Evolutionary conservation across 805 yeast species (phyloP).

Genomic region (Tetrapisispora namnaoensis): DNA sequence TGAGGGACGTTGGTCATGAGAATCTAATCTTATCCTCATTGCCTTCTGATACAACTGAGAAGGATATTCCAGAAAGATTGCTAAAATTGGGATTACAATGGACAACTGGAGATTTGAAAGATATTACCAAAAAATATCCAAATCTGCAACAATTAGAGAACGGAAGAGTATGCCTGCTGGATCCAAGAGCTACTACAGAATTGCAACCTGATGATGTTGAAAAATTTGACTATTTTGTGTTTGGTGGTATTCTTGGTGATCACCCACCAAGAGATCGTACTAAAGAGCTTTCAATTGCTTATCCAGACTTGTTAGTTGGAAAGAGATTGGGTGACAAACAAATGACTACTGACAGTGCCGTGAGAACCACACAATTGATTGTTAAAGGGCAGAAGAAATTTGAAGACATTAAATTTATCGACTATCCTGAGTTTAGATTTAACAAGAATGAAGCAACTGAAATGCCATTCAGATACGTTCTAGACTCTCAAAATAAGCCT

Average conservation of each 20-base stretch:
- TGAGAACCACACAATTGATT: constrained; percentile 79
- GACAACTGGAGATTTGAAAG: constrained; percentile 65
- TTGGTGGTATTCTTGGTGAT: constrained; percentile 94
- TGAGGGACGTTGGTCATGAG: constrained; percentile 69
- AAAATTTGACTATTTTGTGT: constrained; percentile 76
- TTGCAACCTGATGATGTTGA: constrained; percentile 58
- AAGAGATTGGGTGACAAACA: constrained; percentile 80
- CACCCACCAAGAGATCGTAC: constrained; percentile 91
- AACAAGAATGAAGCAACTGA: constrained; percentile 86
- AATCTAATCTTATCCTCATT: constrained; percentile 71
- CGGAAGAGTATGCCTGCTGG: constrained; percentile 67
- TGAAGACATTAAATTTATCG: constrained; percentile 73
- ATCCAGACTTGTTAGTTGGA: constrained; percentile 63
- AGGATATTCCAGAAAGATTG: constrained; percentile 55
- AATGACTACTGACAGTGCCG: constrained; percentile 97
- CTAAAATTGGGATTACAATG: constrained; percentile 59
- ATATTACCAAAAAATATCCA: constrained; percentile 31
- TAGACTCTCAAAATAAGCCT: constrained; percentile 55
- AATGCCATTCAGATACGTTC: constrained; percentile 92
- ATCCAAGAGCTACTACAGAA: constrained; percentile 75
- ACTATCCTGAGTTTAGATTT: constrained; percentile 89
- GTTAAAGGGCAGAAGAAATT: constrained; percentile 49
- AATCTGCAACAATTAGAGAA: constrained; percentile 37
- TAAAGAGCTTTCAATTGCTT: constrained; percentile 67
- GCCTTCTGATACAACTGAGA: constrained; percentile 49